A percentile compares a stretch with the other conserved stretches of the same genome.
Evolutionary conservation across 2,329 filamentous ascomycete species (phyloP).

Genomic region (Juglanconis juglandina): DNA sequence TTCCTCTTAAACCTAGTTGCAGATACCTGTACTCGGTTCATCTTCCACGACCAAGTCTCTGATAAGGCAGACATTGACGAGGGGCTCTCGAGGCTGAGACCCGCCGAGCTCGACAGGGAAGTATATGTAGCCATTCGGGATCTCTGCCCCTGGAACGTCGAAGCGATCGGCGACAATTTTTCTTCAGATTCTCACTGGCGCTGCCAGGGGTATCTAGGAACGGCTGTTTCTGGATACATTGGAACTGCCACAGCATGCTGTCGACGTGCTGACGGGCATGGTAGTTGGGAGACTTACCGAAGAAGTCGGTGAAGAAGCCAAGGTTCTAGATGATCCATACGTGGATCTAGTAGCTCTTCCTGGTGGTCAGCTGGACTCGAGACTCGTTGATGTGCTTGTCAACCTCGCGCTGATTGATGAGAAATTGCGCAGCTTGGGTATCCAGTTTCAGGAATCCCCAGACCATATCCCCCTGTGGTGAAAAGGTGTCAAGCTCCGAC

Average conservation of each 20-base stretch:
- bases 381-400: constrained; percentile 56
- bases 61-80: constrained; percentile 24
- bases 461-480: constrained; percentile 52
- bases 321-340: constrained; percentile 58
- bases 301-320: constrained; percentile 56
- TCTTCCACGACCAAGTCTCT: constrained; percentile 24
- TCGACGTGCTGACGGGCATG: constrained; percentile 54
- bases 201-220: constrained; percentile 35
- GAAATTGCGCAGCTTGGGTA: constrained; percentile 43
- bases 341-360: constrained; percentile 53
- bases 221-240: constrained; percentile 47
- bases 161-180: constrained; percentile 48
- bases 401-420: constrained; percentile 53
- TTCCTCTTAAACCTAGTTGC: constrained; percentile 30
- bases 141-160: constrained; percentile 27
- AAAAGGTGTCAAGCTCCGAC: constrained; percentile 16
- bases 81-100: constrained; percentile 38
- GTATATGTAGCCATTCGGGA: constrained; percentile 40
- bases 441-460: constrained; percentile 59
- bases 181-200: constrained; percentile 40
- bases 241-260: constrained; percentile 49
- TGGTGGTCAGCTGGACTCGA: constrained; percentile 48
- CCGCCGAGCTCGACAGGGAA: constrained; percentile 37
- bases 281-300: constrained; percentile 52
- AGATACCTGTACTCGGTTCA: constrained; percentile 24